Percentiles rank a stretch among this genome's conserved stretches.
Evolutionary conservation across 306 rosid genomes (phyloP).

Genomic region (Senna tora): DNA sequence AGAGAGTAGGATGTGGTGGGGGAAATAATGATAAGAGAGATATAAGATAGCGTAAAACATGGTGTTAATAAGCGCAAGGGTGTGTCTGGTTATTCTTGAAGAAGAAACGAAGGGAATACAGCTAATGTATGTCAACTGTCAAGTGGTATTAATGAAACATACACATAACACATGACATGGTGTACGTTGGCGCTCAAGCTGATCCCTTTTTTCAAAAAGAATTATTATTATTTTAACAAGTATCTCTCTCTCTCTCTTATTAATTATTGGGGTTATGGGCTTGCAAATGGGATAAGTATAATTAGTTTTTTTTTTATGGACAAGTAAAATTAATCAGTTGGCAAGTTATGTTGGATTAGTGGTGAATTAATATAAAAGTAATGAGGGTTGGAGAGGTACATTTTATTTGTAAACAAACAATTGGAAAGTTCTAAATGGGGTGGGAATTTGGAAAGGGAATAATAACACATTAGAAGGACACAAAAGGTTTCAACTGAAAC

Average conservation of each 20-base stretch:
- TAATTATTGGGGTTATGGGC: background rate
- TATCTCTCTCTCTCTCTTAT: background rate
- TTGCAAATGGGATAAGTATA: background rate
- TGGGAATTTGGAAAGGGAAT: conserved; percentile 13
- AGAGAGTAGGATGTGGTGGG: too few relatives aligned
- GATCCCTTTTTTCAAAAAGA: background rate
- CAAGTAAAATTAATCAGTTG: background rate
- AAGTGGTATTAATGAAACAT: too few relatives aligned
- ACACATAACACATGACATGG: too few relatives aligned
- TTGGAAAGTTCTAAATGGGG: background rate
- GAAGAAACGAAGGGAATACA: background rate
- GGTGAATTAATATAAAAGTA: background rate
- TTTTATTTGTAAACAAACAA: background rate
- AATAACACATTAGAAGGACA: background rate
- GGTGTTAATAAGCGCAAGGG: background rate
- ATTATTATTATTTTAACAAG: too few relatives aligned
- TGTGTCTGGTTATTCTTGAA: conserved; percentile 1
- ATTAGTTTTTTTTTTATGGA: too few relatives aligned
- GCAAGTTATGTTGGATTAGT: background rate
- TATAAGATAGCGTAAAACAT: conserved; percentile 36
- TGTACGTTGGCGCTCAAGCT: background rate
- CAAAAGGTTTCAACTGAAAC: background rate
- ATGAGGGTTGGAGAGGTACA: background rate
- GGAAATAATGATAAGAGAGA: background rate
- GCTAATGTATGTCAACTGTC: background rate